phyloP scores from a whole-genome alignment of 805 yeast species.

The Peterozyma toletana region DNA sequence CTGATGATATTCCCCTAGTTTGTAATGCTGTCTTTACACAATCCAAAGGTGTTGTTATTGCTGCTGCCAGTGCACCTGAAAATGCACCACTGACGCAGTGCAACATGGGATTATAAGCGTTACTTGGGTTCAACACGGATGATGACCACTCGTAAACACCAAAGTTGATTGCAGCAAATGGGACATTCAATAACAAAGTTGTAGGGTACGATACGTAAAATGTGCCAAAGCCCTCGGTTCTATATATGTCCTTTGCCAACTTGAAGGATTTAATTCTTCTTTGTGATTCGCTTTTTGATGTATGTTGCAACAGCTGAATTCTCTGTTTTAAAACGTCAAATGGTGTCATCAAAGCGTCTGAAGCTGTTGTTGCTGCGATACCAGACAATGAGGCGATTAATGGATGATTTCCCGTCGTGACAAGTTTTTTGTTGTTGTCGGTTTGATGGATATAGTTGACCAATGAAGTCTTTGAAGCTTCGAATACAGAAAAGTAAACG shows the following conservation, averaged over 20 bases:
- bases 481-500: constrained; percentile 91
- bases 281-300: not conserved
- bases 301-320: constrained; percentile 53
- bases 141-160: constrained; percentile 84
- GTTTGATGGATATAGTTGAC: constrained; percentile 28
- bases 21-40: constrained; percentile 89
- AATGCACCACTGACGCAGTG: constrained; percentile 92
- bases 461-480: constrained; percentile 59
- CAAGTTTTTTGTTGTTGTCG: constrained; percentile 24
- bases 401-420: constrained; percentile 68
- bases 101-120: constrained; percentile 76
- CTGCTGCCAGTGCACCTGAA: constrained; percentile 95
- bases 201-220: constrained; percentile 93
- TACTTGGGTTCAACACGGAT: constrained; percentile 70
- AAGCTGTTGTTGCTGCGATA: constrained; percentile 83
- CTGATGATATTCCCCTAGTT: constrained; percentile 57
- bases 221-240: constrained; percentile 64
- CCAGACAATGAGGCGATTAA: constrained; percentile 83
- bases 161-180: constrained; percentile 91
- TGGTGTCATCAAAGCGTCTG: constrained; percentile 96
- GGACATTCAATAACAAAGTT: constrained; percentile 83
- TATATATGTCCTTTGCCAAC: constrained; percentile 42
- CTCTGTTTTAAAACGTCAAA: constrained; percentile 93
- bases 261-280: constrained; percentile 14
- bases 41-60: constrained; percentile 89